Base-by-base conservation (phyloP, 1,284 basidiomycete species). In the Apiotrichum gamsii region DNA sequence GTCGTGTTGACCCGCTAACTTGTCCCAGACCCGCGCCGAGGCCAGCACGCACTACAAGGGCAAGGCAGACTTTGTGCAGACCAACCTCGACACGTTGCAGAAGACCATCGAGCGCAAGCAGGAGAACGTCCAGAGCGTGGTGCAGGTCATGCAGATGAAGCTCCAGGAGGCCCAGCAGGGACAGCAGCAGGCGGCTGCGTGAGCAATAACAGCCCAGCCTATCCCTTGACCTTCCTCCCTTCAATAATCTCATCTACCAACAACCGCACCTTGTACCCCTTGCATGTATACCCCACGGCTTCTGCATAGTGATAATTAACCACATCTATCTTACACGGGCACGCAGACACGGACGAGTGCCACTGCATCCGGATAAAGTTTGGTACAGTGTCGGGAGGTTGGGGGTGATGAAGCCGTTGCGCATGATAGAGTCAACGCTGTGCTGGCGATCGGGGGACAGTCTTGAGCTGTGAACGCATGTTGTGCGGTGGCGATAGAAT, bases 51-150 rank as follows among this genome's bases (percentile, higher is more conserved):
- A 91, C 68, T 91, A 91, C 70, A 75, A 78, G 15, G 63, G 73
- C 47, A 93, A 91, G 72, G 80, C 84, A 33, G 82, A 82, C 5
- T 91, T 82, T 64, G 83, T 93, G 54, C 80, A 79, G 34, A 77
- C 76, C 23, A 94, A 91, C 65, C 77, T 91, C 35, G 86, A 89
- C 31, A 80, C 81, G 19, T 73, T 95, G 36, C 88, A 93, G 67
- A 82, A 84, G 44, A 87, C 87, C 28, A 85, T 94, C 53, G 78
- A 83, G 69, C 85, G 84, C 72, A 95, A 94, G 74, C 82, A 89
- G 72, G 88, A 93, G 36, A 90, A 90, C 66, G 77, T 87, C 74
- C 82, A 80, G 62, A 82, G 80, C 59, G 70, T 91, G 37, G 67
- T 85, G 25, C 80, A 78, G 60, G 76, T 89, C 41, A 78, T 91